Percentiles rank a stretch among this genome's conserved stretches.
phyloP scores from a whole-genome alignment of 768 basidiomycete species.

The Lepiota brunneoincarnata region DNA sequence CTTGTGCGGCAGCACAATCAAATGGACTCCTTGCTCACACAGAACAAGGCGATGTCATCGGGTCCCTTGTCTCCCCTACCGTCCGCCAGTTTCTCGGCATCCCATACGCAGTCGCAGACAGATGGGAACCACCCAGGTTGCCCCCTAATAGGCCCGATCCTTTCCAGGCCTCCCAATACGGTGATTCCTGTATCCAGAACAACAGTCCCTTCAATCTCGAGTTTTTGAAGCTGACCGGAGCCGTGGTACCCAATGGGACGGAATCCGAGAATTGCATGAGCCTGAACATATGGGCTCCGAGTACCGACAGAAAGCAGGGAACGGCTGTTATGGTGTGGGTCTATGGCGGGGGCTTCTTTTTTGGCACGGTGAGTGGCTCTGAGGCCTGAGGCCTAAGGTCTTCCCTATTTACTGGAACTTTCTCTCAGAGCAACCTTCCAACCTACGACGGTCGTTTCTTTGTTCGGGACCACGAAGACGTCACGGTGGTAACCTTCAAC shows the following conservation, averaged over 20 bases:
- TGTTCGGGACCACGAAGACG: slow-evolving; percentile 32
- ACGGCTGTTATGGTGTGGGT: slow-evolving; percentile 35
- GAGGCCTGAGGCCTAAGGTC: neutral
- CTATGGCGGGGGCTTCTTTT: slow-evolving; percentile 33
- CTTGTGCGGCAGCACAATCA: neutral
- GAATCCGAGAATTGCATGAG: slow-evolving; percentile 36
- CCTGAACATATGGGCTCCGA: slow-evolving; percentile 38
- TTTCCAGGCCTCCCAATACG: slow-evolving; percentile 25
- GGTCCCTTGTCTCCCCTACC: slow-evolving; percentile 20
- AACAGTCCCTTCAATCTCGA: slow-evolving; percentile 21
- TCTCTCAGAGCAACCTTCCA: slow-evolving; percentile 25
- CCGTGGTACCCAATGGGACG: slow-evolving; percentile 21
- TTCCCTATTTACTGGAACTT: neutral
- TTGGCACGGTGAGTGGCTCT: slow-evolving; percentile 25
- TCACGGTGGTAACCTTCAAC: slow-evolving; percentile 35
- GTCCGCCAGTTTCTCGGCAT: slow-evolving; percentile 35
- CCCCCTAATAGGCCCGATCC: slow-evolving; percentile 18
- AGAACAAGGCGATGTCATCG: slow-evolving; percentile 28
- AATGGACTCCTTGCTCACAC: slow-evolving; percentile 26
- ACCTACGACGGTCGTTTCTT: slow-evolving; percentile 28
- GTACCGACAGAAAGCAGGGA: slow-evolving; percentile 9
- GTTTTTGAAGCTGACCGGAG: slow-evolving; percentile 21
- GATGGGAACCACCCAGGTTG: slow-evolving; percentile 29
- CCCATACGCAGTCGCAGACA: slow-evolving; percentile 29
- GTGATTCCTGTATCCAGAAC: slow-evolving; percentile 29